phyloP scores from a whole-genome alignment of 2,329 filamentous ascomycete species.

The Colletotrichum cordylinicola region DNA sequence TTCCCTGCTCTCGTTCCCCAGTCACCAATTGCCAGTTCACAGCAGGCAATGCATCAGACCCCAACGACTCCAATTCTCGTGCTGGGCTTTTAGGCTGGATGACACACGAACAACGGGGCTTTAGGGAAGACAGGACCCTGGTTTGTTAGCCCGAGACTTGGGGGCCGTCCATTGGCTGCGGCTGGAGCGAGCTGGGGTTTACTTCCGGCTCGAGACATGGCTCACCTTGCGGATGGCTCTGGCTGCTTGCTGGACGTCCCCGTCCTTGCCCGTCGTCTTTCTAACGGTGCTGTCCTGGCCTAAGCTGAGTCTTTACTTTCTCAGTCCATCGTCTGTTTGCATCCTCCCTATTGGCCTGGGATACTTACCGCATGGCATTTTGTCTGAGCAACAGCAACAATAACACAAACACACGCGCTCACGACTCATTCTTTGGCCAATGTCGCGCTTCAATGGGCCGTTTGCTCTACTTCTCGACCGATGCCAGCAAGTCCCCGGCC shows the following conservation, averaged over 20 bases:
- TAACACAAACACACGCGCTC: neutral
- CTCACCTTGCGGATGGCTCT: neutral
- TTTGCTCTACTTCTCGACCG: neutral
- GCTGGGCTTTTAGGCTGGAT: neutral
- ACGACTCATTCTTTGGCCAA: neutral
- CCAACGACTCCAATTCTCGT: neutral
- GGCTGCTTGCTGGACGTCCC: neutral
- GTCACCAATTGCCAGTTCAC: neutral
- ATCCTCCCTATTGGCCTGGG: neutral
- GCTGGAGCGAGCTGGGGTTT: neutral
- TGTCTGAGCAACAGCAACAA: neutral
- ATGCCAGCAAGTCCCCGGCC: neutral
- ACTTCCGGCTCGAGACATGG: neutral
- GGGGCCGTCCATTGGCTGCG: neutral
- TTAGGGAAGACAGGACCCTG: neutral
- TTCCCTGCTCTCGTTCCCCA: neutral
- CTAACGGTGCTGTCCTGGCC: neutral
- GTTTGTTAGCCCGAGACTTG: neutral
- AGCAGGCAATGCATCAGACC: neutral
- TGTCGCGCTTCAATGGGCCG: neutral
- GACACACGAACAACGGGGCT: conserved; percentile 13
- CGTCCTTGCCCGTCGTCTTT: neutral
- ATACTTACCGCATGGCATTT: neutral
- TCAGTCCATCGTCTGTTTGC: neutral
- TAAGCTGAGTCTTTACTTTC: neutral